These are phyloP conservation scores for Jatropha curcas DNA, from an alignment of 345 rosid species.

Conservation along the genomic window DNA sequence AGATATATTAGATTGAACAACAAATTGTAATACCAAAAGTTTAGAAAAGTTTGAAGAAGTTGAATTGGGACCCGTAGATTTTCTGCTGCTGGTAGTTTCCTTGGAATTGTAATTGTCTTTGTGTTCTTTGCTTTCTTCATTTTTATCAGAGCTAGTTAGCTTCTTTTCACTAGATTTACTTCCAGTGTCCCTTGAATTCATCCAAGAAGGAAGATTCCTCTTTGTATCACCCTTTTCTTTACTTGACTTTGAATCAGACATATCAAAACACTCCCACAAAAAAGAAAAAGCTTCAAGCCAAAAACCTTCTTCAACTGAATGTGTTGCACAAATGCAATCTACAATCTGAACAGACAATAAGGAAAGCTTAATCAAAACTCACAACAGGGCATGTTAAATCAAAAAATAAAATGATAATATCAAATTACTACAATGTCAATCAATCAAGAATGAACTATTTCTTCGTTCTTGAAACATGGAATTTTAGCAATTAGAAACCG, in stretches of 20 bases:
- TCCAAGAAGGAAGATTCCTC: constrained; percentile 86
- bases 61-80: constrained; percentile 26
- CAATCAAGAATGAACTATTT: neutral
- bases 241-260: constrained; percentile 41
- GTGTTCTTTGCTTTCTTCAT: constrained; percentile 22
- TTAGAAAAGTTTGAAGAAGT: constrained; percentile 35
- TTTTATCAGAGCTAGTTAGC: constrained; percentile 25
- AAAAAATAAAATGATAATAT: neutral
- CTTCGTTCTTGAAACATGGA: neutral
- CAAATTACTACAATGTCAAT: neutral
- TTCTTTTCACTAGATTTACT: constrained; percentile 31
- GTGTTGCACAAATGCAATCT: too few relatives aligned
- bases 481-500: neutral
- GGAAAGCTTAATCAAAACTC: neutral
- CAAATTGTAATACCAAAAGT: constrained; percentile 54
- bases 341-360: neutral
- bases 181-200: constrained; percentile 45
- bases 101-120: neutral
- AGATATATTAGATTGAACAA: neutral
- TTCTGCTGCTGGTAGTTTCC: constrained; percentile 10
- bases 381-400: too few relatives aligned
- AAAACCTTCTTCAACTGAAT: neutral
- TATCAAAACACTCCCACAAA: constrained; percentile 14
- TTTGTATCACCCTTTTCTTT: constrained; percentile 28
- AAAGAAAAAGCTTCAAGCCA: neutral